Evolutionary conservation across 257 asterid species (phyloP).

Genomic region (Solanum microdontum): DNA sequence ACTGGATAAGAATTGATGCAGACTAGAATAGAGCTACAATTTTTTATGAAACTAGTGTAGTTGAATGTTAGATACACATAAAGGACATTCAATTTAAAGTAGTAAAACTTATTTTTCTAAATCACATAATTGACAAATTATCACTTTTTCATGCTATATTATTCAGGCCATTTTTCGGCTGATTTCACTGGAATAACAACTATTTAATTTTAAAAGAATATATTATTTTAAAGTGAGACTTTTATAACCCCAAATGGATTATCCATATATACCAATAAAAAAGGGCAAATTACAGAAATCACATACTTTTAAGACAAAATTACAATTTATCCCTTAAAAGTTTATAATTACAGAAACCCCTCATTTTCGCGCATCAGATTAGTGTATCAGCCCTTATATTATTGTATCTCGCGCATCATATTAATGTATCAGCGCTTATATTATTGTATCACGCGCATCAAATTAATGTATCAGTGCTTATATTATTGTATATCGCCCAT

Average conservation of each 20-base stretch:
- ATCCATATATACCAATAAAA: neutral
- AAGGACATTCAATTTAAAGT: neutral
- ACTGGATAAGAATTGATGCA: neutral
- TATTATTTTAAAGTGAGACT: neutral
- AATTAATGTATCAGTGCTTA: too few relatives aligned
- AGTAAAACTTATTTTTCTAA: neutral
- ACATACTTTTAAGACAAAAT: too few relatives aligned
- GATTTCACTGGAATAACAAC: neutral
- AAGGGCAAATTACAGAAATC: neutral
- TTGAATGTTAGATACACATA: neutral
- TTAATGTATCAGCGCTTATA: too few relatives aligned
- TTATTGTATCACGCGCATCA: too few relatives aligned
- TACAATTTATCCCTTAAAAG: too few relatives aligned
- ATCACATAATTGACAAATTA: neutral
- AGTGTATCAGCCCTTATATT: too few relatives aligned
- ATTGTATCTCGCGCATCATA: too few relatives aligned
- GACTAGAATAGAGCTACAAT: neutral
- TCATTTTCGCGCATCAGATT: too few relatives aligned
- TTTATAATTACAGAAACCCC: too few relatives aligned
- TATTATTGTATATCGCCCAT: too few relatives aligned
- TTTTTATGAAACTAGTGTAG: neutral
- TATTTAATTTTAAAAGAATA: neutral
- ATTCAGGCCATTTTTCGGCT: neutral
- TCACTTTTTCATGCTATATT: neutral
- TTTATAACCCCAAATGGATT: neutral